A percentile compares a stretch with the other conserved stretches of the same genome.
Evolutionary conservation across 768 basidiomycete genomes (phyloP).

Genomic region (Termitomyces eurrhizus): DNA sequence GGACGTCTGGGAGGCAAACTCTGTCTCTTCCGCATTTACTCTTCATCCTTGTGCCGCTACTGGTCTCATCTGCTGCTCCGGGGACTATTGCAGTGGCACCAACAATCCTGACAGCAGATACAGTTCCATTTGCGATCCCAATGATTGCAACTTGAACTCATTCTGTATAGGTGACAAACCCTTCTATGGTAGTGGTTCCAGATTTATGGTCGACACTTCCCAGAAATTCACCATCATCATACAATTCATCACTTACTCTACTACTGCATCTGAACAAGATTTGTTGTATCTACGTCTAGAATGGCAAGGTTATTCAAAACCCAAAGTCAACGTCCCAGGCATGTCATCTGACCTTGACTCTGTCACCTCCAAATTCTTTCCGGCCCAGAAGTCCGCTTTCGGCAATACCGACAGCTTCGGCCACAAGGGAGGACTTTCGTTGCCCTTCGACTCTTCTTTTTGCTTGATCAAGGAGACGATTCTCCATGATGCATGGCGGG

Average conservation of each 20-base stretch:
- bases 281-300: constrained; percentile 31
- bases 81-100: constrained; percentile 31
- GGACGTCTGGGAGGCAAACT: constrained; percentile 62
- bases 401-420: constrained; percentile 14
- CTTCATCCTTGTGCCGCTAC: constrained; percentile 47
- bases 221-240: constrained; percentile 53
- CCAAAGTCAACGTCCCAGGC: constrained; percentile 40
- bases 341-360: constrained; percentile 34
- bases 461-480: constrained; percentile 98
- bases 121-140: constrained; percentile 33
- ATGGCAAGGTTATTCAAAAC: constrained; percentile 44
- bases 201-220: constrained; percentile 44
- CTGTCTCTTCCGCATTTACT: constrained; percentile 46
- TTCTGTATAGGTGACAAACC: constrained; percentile 45
- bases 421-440: constrained; percentile 43
- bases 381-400: constrained; percentile 38
- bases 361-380: constrained; percentile 46
- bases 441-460: constrained; percentile 99
- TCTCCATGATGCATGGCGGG: constrained; percentile 96
- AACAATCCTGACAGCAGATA: constrained; percentile 25
- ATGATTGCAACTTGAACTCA: constrained; percentile 49
- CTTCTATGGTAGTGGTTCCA: constrained; percentile 47
- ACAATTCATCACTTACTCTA: constrained; percentile 48
- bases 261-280: constrained; percentile 49
- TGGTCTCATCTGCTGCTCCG: constrained; percentile 39